phyloP scores from a whole-genome alignment of 1,284 basidiomycete species.

The Agaricales sp. region DNA sequence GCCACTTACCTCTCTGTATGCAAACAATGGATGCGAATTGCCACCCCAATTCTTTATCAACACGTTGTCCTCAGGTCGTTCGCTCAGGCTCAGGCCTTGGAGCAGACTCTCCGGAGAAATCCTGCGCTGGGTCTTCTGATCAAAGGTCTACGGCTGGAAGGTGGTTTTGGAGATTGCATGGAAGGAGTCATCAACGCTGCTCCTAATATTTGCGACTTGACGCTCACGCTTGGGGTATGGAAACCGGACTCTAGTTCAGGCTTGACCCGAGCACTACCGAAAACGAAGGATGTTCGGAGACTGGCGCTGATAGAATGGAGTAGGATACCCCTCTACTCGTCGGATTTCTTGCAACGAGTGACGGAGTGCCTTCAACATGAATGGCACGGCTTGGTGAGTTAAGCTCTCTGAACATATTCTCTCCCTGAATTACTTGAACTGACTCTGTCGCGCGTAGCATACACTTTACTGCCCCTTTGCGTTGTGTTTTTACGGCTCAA shows the following conservation, averaged over 20 bases:
- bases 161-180: slow-evolving; percentile 14
- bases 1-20: not conserved
- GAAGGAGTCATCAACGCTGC: slow-evolving; percentile 10
- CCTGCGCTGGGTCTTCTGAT: slow-evolving; percentile 14
- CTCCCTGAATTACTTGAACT: too few relatives aligned
- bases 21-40: slow-evolving; percentile 8
- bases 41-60: slow-evolving; percentile 16
- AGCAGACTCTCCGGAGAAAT: slow-evolving; percentile 11
- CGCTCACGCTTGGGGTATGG: slow-evolving; percentile 13
- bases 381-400: too few relatives aligned
- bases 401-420: too few relatives aligned
- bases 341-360: too few relatives aligned
- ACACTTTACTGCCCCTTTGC: too few relatives aligned
- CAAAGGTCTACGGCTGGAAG: slow-evolving; percentile 18
- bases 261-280: slow-evolving; percentile 1
- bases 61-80: slow-evolving; percentile 16
- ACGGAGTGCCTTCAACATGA: too few relatives aligned
- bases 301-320: too few relatives aligned
- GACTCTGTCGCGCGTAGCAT: too few relatives aligned
- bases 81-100: slow-evolving; percentile 16
- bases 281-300: not conserved
- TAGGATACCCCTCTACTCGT: too few relatives aligned
- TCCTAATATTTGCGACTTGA: slow-evolving; percentile 14
- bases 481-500: too few relatives aligned
- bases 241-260: slow-evolving; percentile 13